Base-by-base conservation (phyloP, 352 stramenopile species). In the Pythium scleroteichum region DNA sequence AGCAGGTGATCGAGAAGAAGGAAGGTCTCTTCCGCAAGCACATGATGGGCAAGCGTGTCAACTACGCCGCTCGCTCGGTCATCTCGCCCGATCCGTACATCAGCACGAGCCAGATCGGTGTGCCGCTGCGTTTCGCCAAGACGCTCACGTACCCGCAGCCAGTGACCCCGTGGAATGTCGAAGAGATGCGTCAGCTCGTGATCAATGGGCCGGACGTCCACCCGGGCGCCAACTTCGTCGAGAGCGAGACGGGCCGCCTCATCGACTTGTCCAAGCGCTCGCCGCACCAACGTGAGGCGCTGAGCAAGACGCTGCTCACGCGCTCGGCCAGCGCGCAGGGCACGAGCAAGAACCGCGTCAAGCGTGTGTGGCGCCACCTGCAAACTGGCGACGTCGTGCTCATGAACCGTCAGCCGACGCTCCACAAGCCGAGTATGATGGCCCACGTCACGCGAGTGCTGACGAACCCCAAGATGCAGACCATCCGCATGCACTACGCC, bases 361-460 rank as follows among this genome's bases (percentile, higher is more conserved):
- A 98, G 71, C 96, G 94, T 27, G 97, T 99, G 42, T 99, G 97
- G 80, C 82, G 98, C 35, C 97, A 99, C 76, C 73, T 99, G 23
- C 85, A 96, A 60, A 97, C 98, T 58, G 97, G 97, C 17, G 98
- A 99, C 69, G 96, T 99, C 65, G 93, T 99, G 66, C 76, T 99
- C 22, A 98, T 99, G 83, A 99, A 99, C 86, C 93, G 98, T 62
- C 88, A 99, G 87, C 98, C 98, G 42, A 99, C 97, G n/a, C 78
- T 99, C 22, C 98, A 99, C 83, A 99, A 99, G 80, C 97, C 97
- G 12, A 97, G 92, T 72, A 99, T 99, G 84, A 99, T 99, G 98
- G 97, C 97, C 14, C 97, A 99, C 74, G 84, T 92, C 64, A 98
- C 98, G 19, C 92, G 97, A 58, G 96, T 99, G 56, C 79, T 99